Evolutionary conservation across 2,329 filamentous ascomycete species (phyloP), one percentile per base, ranked within the genome.

Genomic region (Akanthomyces muscarius): DNA sequence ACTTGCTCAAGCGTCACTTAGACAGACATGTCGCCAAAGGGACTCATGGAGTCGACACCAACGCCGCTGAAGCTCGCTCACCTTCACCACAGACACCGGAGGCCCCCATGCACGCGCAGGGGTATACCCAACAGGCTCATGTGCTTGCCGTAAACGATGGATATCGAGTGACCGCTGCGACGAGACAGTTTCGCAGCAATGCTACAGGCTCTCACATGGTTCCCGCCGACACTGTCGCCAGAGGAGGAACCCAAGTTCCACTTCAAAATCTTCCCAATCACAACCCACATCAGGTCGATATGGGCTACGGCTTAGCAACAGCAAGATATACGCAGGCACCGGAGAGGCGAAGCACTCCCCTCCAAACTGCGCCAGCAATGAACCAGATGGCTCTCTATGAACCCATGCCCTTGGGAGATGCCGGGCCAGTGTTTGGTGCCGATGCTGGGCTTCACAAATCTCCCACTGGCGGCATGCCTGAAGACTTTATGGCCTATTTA

Each of bases 351-450:
- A 7, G 5, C 16, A n/a, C 56, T 2, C 11, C 60, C 8, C 52
- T 38, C 18, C 52, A 50, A 33, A 25, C 16, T 16, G 18, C 33
- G 28, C 44, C 51, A 4, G 18, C 10, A 5, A 72, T 77, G 2
- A 76, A 77, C 42, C 85, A 88, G 65, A 80, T 87, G 79, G 82
- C 86, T 75, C 75, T 86, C 61, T 70, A 88, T 21, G 84, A 87
- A 67, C 83, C 87, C 65, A 87, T 88, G 82, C 76, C 83, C 50
- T 82, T 83, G 71, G 81, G 82, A 18, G 88, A 86, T 63, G 87
- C 90, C 5, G 90, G 96, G 69, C 92, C 94, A 0, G 89, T 97
- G 30, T 97, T 97, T 75, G 92, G 92, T 18, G 88, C 85, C 30
- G 92, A 96, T 69, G 89, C 86, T 21, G 88, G 91, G 65, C 70